Conservation (phyloP, 2,329 filamentous ascomycete species). For the Epichloe brachyelytri region DNA sequence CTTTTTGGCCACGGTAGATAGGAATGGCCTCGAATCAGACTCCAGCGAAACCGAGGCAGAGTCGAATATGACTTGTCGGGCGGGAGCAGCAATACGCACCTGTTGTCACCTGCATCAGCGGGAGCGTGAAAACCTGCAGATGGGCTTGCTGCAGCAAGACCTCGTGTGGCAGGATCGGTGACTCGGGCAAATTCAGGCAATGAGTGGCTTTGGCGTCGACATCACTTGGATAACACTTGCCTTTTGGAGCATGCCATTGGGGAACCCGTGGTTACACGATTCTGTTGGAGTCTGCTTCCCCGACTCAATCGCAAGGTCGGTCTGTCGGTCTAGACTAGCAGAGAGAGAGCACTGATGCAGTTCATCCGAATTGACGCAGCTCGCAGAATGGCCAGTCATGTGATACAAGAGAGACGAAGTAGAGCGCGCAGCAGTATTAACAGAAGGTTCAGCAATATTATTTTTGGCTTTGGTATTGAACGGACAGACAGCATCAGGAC, state of each 20-base stretch:
- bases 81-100: not conserved
- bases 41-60: too few species aligned
- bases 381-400: not conserved
- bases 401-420: not conserved
- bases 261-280: not conserved
- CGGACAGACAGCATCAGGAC: not conserved
- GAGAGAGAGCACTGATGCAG: not conserved
- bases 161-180: not conserved
- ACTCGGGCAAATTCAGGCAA: not conserved
- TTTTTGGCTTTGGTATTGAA: not conserved
- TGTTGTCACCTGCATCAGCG: slow-evolving; percentile 1
- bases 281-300: not conserved
- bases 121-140: not conserved
- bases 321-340: not conserved
- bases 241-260: not conserved
- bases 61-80: not conserved
- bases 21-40: too few species aligned
- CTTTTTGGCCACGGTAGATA: not conserved
- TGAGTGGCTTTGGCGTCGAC: not conserved
- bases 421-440: not conserved
- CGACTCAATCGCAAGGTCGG: not conserved
- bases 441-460: not conserved
- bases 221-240: not conserved
- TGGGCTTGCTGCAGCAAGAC: not conserved
- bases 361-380: not conserved